These are phyloP conservation scores for Albizia julibrissin DNA, from an alignment of 306 rosid species.

Conservation along the genomic window DNA sequence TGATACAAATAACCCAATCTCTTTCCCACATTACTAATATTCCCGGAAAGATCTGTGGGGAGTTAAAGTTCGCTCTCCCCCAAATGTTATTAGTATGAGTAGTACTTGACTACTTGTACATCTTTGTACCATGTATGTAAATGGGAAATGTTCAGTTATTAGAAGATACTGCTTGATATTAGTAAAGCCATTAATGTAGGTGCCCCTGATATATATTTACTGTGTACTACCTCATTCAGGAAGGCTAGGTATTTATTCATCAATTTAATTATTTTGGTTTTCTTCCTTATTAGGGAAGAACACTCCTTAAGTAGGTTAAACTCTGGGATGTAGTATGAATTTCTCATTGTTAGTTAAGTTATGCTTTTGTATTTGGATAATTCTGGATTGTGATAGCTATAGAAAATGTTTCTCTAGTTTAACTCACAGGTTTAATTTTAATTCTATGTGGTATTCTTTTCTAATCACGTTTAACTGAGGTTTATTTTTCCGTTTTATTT, in stretches of 20 bases:
- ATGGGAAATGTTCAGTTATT: slow-evolving; percentile 21
- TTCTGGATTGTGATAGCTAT: slow-evolving; percentile 17
- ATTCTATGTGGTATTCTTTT: neutral
- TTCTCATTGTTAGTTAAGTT: neutral
- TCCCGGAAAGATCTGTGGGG: slow-evolving; percentile 33
- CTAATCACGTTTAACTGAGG: neutral
- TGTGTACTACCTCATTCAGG: slow-evolving; percentile 25
- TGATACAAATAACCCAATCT: slow-evolving; percentile 55
- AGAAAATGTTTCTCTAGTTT: neutral
- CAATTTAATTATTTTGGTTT: slow-evolving; percentile 22
- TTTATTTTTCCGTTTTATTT: neutral
- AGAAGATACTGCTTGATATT: slow-evolving; percentile 20
- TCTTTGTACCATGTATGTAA: slow-evolving; percentile 33
- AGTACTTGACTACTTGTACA: slow-evolving; percentile 6
- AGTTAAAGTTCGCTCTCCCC: slow-evolving; percentile 30
- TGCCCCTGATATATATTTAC: neutral
- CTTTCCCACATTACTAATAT: slow-evolving; percentile 48
- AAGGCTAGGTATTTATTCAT: slow-evolving; percentile 28
- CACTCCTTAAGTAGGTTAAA: slow-evolving; percentile 27
- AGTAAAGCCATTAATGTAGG: slow-evolving; percentile 36
- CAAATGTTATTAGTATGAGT: neutral
- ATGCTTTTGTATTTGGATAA: slow-evolving; percentile 12
- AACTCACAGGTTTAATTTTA: neutral
- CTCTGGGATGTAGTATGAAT: neutral
- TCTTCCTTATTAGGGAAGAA: slow-evolving; percentile 11